These are phyloP conservation scores for Sporothrix brasiliensis DNA, from an alignment of 2,329 filamentous ascomycete species.

Conservation along the genomic window DNA sequence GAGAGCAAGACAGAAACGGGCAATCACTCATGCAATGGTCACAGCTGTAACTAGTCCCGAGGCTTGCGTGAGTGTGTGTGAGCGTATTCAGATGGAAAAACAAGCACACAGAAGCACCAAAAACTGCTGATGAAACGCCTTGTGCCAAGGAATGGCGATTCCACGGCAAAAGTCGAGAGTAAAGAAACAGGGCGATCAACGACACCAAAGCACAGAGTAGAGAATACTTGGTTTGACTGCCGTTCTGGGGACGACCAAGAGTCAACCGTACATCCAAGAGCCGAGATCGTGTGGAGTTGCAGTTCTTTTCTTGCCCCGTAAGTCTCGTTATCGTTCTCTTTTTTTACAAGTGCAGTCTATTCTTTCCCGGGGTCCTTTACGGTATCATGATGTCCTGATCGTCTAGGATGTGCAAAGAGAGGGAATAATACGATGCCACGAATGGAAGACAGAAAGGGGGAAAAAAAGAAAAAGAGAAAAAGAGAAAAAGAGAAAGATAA, in stretches of 20 bases:
- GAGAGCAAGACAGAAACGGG: conserved; percentile 7
- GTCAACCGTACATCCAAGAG: conserved; percentile 15
- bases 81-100: conserved; percentile 16
- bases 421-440: neutral
- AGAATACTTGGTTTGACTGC: conserved; percentile 6
- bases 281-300: neutral
- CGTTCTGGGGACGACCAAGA: neutral
- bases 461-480: neutral
- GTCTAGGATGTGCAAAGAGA: conserved; percentile 18
- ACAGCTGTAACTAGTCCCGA: neutral
- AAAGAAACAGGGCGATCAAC: conserved; percentile 18
- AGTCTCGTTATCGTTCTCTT: neutral
- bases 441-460: neutral
- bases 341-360: neutral
- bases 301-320: neutral
- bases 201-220: neutral
- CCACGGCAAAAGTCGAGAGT: conserved; percentile 19
- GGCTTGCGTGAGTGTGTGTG: neutral
- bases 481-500: neutral
- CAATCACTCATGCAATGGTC: conserved; percentile 8
- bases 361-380: too few relatives aligned
- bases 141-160: conserved; percentile 30
- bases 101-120: conserved; percentile 11
- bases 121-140: conserved; percentile 31
- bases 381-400: conserved; percentile 15